Conservation (phyloP, 2,329 filamentous ascomycete species). For the Fusarium circinatum region DNA sequence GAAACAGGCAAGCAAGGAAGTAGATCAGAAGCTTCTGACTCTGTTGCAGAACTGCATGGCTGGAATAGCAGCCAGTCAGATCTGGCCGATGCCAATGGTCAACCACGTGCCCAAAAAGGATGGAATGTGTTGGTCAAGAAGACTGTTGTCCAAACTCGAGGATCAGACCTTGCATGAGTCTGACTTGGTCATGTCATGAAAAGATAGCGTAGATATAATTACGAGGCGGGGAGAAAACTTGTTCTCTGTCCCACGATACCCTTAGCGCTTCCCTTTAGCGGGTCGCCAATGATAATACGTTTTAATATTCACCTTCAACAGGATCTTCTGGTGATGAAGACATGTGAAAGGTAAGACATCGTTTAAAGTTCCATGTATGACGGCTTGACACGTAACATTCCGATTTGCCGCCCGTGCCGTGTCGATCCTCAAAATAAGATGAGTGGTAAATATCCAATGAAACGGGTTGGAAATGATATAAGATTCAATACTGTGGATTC, state of each 20-base stretch:
- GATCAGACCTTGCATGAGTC: neutral
- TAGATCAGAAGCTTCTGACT: slow-evolving; percentile 16
- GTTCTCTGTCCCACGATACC: neutral
- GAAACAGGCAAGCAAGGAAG: slow-evolving; percentile 13
- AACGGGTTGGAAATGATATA: fast-evolving
- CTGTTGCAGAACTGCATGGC: slow-evolving; percentile 9
- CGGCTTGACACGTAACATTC: neutral
- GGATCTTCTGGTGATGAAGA: neutral
- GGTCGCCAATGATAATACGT: neutral
- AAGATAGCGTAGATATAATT: neutral
- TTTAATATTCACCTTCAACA: neutral
- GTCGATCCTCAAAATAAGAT: neutral
- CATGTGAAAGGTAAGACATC: neutral
- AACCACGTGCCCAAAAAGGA: slow-evolving; percentile 6
- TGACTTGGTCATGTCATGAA: neutral
- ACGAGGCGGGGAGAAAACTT: neutral
- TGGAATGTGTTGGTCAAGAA: slow-evolving; percentile 43
- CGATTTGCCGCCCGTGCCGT: neutral
- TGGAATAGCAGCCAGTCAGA: slow-evolving; percentile 42
- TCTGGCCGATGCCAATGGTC: slow-evolving; percentile 11
- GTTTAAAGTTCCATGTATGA: neutral
- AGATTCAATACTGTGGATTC: neutral
- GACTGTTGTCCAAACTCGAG: slow-evolving; percentile 39
- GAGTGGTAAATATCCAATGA: neutral
- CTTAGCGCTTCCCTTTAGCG: neutral